Conservation (phyloP, 768 basidiomycete genomes). For the Filobasidium floriforme region DNA sequence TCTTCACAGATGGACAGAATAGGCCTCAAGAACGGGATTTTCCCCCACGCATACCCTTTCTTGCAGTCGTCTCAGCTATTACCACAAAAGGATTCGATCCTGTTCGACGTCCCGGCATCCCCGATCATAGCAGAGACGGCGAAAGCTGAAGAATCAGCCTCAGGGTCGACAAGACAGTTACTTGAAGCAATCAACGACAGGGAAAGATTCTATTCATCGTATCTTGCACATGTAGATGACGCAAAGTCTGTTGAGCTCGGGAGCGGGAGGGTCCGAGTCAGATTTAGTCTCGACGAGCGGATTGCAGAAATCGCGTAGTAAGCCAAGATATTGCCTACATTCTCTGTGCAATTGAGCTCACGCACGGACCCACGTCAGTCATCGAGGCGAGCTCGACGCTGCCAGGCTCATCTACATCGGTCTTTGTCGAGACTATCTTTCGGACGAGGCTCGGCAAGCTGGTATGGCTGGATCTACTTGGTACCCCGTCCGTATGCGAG, state of each 20-base stretch:
- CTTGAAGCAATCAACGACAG: neutral
- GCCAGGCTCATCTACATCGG: constrained; percentile 13
- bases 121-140: constrained; percentile 23
- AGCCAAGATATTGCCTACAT: constrained; percentile 41
- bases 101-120: constrained; percentile 31
- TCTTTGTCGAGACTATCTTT: constrained; percentile 14
- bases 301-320: constrained; percentile 85
- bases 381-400: constrained; percentile 8
- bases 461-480: constrained; percentile 2
- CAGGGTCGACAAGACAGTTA: neutral
- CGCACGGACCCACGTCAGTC: neutral
- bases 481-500: constrained; percentile 13
- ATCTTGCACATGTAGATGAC: constrained; percentile 47
- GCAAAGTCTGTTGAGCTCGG: constrained; percentile 77
- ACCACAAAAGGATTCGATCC: constrained; percentile 32
- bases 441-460: constrained; percentile 10
- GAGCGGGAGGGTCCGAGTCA: constrained; percentile 76
- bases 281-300: constrained; percentile 72
- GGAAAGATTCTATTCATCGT: constrained; percentile 11
- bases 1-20: constrained; percentile 71
- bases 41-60: constrained; percentile 70
- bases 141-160: constrained; percentile 15
- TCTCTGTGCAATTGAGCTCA: neutral
- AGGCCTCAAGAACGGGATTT: constrained; percentile 63
- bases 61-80: constrained; percentile 45